Evolutionary conservation across 345 rosid genomes (phyloP), one percentile per base, ranked within the genome.

Genomic region (Dipteronia dyeriana): DNA sequence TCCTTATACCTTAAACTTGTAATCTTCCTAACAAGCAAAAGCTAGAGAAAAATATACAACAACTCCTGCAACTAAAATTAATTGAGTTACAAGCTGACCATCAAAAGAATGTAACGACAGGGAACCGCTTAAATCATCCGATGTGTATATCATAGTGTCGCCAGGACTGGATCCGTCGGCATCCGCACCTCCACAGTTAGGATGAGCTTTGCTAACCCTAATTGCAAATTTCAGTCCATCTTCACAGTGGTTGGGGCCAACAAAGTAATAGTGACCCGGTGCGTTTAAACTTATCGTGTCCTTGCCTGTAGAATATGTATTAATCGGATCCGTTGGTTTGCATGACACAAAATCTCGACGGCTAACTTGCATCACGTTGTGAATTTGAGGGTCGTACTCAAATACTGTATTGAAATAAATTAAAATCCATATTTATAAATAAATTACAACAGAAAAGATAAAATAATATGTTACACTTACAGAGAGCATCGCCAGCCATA

Each of bases 341-440:
- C n/a, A n/a, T n/a, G n/a, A n/a, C n/a, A n/a, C n/a, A n/a, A n/a
- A n/a, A n/a, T n/a, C n/a, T n/a, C n/a, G n/a, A n/a, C n/a, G n/a
- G n/a, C n/a, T n/a, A n/a, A n/a, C n/a, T n/a, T n/a, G n/a, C 83
- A 62, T 59, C 57, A 83, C 85, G 79, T 81, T 79, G 81, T 83
- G 85, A 73, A 70, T 72, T 26, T 77, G 61, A 2, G 16, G 63
- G 71, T 78, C 75, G 79, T 79, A 83, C n/a, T 68, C 63, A 31
- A 85, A 83, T 53, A 83, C 85, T 82, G 77, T 60, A 25, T 14
- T 23, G 5, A 76, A 3, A 49, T 14, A 49, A 49, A 49, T 14
- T 49, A 49, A 49, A 49, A 49, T 0, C 16, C 54, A 49, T 3
- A 49, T 49, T 49, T 14, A 13, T 14, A 49, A 10, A 49, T 49